Evolutionary conservation across 78 protist genomes (phyloP), one percentile per base, ranked within the genome.

Genomic region (Dictyostelium firmibasis): DNA sequence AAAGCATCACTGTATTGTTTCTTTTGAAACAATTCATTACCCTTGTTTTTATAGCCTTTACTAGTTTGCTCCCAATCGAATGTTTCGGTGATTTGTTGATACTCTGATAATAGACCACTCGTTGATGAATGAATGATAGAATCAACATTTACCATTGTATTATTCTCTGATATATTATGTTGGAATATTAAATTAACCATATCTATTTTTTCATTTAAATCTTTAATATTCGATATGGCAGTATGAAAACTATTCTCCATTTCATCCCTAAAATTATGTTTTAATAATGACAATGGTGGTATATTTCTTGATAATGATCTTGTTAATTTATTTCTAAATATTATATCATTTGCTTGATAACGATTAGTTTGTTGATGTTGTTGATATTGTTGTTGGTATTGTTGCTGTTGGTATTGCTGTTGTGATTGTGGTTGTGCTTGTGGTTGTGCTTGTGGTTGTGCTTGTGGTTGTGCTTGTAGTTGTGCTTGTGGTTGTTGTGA

Each of bases 21-120:
- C 94, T 88, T 88, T 57, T 88, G 94, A 67, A 88, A 88, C 33
- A 88, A 33, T 27, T 88, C 94, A 47, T 88, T 88, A n/a, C 94
- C 94, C 7, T 69, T 57, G 16, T 41, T 81, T 36, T 88, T 88
- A 43, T 81, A 88, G 11, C 53, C 86, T 31, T 81, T 62, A 5
- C 77, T 53, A 2, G 62, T 44, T 57, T 70, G 83, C 35, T 85
- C 92, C 64, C 83, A 38, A 7, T 25, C 35, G 7, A 70, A 43
- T 35, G 20, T 57, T 76, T 47, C 64, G 0, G 50, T n/a, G 27
- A 29, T 53, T 35, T 33, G 33, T 4, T 6, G 9, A 53, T 43
- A 75, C 20, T 85, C 70, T 20, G 31, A 14, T 29, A 74, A 23
- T n/a, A 76, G 7, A 33, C 36, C 23, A 20, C 23, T 7, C 7